These are phyloP conservation scores for Galeopsis tetrahit DNA, from an alignment of 257 asterid species.

Conservation along the genomic window DNA sequence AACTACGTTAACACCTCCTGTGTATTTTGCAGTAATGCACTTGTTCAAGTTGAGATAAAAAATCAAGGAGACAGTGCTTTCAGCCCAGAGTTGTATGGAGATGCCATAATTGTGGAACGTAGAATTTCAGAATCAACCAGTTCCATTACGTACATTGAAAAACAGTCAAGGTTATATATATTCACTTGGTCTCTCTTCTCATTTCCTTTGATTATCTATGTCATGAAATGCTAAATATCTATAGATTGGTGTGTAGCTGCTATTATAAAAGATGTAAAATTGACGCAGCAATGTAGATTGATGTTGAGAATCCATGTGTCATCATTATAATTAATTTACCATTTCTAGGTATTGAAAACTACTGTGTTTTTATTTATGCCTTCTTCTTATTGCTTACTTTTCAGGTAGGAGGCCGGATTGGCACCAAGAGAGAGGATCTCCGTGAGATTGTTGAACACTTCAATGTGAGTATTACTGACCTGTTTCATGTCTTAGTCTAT, in stretches of 20 bases:
- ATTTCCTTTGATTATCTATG: conserved; percentile 6
- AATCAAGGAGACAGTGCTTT: conserved; percentile 94
- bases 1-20: neutral
- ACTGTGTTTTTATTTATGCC: conserved; percentile 19
- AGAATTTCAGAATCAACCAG: conserved; percentile 71
- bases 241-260: conserved; percentile 23
- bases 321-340: neutral
- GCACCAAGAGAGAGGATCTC: conserved; percentile 75
- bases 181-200: conserved; percentile 24
- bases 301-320: too few relatives aligned
- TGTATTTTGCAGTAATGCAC: conserved; percentile 66
- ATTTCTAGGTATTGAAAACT: conserved; percentile 12
- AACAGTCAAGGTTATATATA: conserved; percentile 76
- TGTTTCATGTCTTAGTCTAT: neutral
- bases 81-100: conserved; percentile 78
- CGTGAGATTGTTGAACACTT: conserved; percentile 84
- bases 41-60: conserved; percentile 82
- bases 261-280: neutral
- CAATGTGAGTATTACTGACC: conserved; percentile 67
- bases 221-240: too few relatives aligned
- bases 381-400: conserved; percentile 29
- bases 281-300: conserved; percentile 11
- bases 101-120: conserved; percentile 72
- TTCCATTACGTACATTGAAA: conserved; percentile 63
- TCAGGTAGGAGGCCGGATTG: conserved; percentile 82